Conservation (phyloP, 257 asterid genomes). For the Echites panduratus region DNA sequence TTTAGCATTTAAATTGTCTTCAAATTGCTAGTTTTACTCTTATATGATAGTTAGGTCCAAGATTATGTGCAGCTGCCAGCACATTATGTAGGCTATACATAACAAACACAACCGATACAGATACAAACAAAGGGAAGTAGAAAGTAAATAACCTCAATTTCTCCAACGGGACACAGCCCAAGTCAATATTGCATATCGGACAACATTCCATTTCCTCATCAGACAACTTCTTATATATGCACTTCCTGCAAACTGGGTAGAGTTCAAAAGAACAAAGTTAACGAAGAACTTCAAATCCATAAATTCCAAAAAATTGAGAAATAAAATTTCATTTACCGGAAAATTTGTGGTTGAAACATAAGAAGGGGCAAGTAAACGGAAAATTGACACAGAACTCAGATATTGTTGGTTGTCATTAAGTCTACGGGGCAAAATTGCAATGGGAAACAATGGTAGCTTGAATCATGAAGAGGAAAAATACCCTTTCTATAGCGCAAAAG, state of each 20-base stretch:
- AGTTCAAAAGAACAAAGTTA: conserved; percentile 19
- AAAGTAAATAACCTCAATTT: conserved; percentile 64
- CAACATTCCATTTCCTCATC: conserved; percentile 88
- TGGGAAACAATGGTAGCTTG: not conserved
- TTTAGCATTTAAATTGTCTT: not conserved
- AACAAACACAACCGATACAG: not conserved
- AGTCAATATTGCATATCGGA: conserved; percentile 78
- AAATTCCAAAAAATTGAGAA: not conserved
- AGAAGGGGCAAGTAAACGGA: not conserved
- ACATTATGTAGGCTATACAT: not conserved
- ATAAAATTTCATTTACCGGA: not conserved
- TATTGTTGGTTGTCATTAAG: not conserved
- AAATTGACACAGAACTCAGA: not conserved
- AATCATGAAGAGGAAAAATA: not conserved
- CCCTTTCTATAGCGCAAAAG: not conserved
- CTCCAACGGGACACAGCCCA: conserved; percentile 86
- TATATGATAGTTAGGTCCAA: not conserved
- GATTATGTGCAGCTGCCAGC: not conserved
- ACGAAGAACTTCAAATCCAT: not conserved
- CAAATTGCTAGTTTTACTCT: not conserved
- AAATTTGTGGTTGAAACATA: too few species aligned
- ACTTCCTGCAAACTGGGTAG: conserved; percentile 79
- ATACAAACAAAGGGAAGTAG: not conserved
- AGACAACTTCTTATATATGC: conserved; percentile 74
- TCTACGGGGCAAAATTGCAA: not conserved